Base-by-base conservation (phyloP, 1,284 basidiomycete genomes). In the Ganoderma meredithae region DNA sequence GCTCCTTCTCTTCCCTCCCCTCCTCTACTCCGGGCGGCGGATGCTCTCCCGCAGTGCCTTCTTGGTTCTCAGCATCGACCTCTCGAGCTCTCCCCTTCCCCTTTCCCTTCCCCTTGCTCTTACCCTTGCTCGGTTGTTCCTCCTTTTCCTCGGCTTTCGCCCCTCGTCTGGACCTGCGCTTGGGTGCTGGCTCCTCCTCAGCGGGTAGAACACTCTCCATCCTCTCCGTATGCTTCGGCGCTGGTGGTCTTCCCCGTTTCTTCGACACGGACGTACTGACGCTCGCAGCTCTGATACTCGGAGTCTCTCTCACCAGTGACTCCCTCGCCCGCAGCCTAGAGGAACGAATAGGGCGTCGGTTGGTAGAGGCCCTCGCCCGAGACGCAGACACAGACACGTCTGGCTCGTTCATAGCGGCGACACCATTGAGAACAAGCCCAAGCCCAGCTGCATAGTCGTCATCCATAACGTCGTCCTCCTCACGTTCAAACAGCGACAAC, bases 401-500 rank as follows among this genome's bases (percentile, higher is more conserved):
- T 8, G 33, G 27, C 15, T 39, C 61, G 25, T 71, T 71, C 8
- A 19, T 7, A 0, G 52, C 25, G 3, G 68, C 60, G 2, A 65
- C 70, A 2, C 59, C 39, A 44, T 69, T 69, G 13, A 67, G 33
- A 1, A 31, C 64, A 1, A 22, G 12, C 10, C 56, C 33, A 6
- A 71, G 70, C 47, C 65, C 53, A 6, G 33, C 41, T 6, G 70
- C 70, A 41, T 69, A 66, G 56, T 72, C 68, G 4, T 41, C 62
- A 19, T 17, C 52, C 1, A 39, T 19, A 10, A 17, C 39, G 12
- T 41, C 43, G 7, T 36, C 44, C 6, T 44, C 19, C 19, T 27
- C 22, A 6, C 13, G 43, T 27, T n/a, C 52, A 13, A 55, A 61
- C 10, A 71, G 44, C 9, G 59, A 25, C 0, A 60, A 22, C 3